Base-by-base conservation (phyloP, 768 basidiomycete species). In the Leccinum disarticulatum region DNA sequence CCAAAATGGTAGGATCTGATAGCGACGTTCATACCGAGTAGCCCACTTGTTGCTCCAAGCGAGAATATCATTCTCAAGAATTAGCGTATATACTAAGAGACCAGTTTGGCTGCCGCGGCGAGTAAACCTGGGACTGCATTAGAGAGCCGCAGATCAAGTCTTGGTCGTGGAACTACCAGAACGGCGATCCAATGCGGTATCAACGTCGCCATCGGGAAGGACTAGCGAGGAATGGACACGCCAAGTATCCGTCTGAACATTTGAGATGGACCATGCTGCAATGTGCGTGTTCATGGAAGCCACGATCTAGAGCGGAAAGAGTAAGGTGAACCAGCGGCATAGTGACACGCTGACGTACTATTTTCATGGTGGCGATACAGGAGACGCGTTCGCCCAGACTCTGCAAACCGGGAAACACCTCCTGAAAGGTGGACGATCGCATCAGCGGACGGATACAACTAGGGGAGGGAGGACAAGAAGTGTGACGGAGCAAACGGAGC, bases 21-120 rank as follows among this genome's bases (percentile, higher is more conserved):
- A 51, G 27, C 10, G 19, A 47, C 27, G 28, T 48, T 68, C 81
- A 54, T 78, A 92, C 91, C 77, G 66, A 55, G 78, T 73, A 19
- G 79, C 79, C 92, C 92, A 94, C 75, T 92, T 92, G 70, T 79
- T 79, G 14, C 85, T 87, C 92, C 92, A 94, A 0, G 86, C 89
- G 15, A 87, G 89, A 17, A 93, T 81, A 71, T 92, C 90, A 66
- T 91, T 88, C 64, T 93, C 90, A 30, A 91, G 79, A 57, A 88
- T 84, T 30, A 93, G 76, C 3, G 90, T 90, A 66, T 91, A 90
- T 0, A 93, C 83, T 1, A 88, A 87, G 14, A 94, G 76, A 41
- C 81, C 80, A 48, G 72, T 74, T 35, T 78, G 70, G 48, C 79
- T 87, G 14, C 88, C 90, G 36, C 82, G 22, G 87, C 87, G 62